A percentile compares a stretch with the other conserved stretches of the same genome.
These are phyloP conservation scores for Angomonas deanei DNA, from an alignment of 208 protist species.

Conservation along the genomic window DNA sequence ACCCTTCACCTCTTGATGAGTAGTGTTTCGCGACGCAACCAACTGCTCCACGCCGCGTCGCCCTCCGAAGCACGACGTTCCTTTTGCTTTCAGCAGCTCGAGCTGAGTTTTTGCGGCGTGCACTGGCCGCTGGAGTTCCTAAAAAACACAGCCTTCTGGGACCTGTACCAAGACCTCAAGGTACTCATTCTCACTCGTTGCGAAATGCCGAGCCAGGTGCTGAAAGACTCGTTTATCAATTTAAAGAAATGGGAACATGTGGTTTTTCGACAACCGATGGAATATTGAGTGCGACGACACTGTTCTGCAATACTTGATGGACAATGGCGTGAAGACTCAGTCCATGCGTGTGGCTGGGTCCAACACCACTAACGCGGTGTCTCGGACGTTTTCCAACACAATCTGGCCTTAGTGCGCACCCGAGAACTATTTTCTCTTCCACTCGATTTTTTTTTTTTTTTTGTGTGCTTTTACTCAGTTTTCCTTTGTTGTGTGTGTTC, in stretches of 20 bases:
- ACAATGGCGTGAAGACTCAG: conserved; percentile 4
- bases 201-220: background rate
- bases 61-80: background rate
- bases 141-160: background rate
- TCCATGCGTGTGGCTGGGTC: conserved; percentile 1
- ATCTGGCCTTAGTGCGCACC: conserved; percentile 8
- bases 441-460: background rate
- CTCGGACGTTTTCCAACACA: background rate
- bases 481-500: background rate
- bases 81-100: conserved; percentile 4
- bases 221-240: background rate
- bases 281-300: conserved; percentile 6
- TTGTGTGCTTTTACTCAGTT: background rate
- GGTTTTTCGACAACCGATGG: conserved; percentile 9
- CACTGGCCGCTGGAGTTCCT: background rate
- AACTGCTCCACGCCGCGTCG: background rate
- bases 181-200: background rate
- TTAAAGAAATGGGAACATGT: background rate
- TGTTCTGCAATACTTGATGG: conserved; percentile 4
- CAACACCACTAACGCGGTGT: background rate
- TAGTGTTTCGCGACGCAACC: background rate
- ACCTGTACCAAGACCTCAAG: background rate
- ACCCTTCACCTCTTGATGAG: background rate
- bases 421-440: too few species aligned
- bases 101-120: background rate